phyloP scores from a whole-genome alignment of 306 rosid species.

The Quercus robur region DNA sequence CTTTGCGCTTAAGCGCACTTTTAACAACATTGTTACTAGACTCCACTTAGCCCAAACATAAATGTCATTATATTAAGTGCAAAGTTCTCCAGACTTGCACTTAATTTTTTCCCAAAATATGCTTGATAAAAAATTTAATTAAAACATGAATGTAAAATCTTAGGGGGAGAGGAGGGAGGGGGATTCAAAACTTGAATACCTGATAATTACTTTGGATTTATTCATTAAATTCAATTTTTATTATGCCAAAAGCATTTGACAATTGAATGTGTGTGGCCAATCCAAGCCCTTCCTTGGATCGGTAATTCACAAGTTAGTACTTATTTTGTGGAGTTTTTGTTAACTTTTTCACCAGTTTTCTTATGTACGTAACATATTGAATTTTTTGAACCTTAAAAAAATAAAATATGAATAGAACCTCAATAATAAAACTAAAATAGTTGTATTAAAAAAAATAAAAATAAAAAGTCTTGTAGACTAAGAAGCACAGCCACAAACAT shows the following conservation, averaged over 20 bases:
- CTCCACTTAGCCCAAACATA: background rate
- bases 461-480: no score
- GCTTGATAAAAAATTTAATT: background rate
- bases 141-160: background rate
- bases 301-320: background rate
- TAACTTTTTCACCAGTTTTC: background rate
- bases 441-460: no score
- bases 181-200: background rate
- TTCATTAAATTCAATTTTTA: background rate
- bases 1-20: no score
- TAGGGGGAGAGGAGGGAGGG: background rate
- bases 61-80: background rate
- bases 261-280: background rate
- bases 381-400: background rate
- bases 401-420: background rate
- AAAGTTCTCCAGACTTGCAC: background rate
- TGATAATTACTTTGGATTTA: background rate
- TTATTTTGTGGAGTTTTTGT: background rate
- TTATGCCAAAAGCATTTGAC: background rate
- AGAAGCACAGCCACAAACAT: no score
- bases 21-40: no score
- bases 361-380: background rate
- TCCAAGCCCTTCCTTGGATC: background rate
- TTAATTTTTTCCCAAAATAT: constrained; percentile 7
- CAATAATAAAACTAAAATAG: background rate